Conservation (phyloP, 139 green algal genomes). For the Chlamydomonas sp. region DNA sequence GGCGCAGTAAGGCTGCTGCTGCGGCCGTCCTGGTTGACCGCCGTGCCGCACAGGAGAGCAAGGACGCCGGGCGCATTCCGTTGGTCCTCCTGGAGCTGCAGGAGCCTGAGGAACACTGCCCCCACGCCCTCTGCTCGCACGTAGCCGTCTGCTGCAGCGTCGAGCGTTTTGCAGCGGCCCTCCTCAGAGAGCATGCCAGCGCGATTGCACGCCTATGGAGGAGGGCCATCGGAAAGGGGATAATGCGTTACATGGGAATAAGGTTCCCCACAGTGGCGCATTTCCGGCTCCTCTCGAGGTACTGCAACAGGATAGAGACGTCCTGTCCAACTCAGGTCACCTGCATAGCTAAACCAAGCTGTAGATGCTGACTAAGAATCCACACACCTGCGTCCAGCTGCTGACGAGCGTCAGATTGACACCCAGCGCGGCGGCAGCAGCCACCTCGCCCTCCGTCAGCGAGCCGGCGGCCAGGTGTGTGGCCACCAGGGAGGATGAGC, state of each 20-base stretch:
- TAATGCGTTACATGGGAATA: too few species aligned
- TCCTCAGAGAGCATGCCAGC: conserved; percentile 85
- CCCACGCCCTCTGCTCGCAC: conserved; percentile 73
- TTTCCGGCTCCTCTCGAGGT: background rate
- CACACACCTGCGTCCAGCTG: conserved; percentile 65
- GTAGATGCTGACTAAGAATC: background rate
- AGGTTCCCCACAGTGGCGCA: background rate
- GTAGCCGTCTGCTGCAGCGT: conserved; percentile 89
- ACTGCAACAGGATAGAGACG: too few species aligned
- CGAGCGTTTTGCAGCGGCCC: conserved; percentile 90
- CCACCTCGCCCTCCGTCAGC: conserved; percentile 7
- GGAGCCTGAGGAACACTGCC: conserved; percentile 3
- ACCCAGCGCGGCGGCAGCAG: conserved; percentile 51
- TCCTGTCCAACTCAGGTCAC: too few species aligned
- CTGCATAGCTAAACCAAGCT: too few species aligned
- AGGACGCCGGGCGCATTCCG: conserved; percentile 1
- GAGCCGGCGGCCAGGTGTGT: conserved; percentile 56
- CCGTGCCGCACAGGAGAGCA: conserved; percentile 45
- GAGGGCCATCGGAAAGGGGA: background rate
- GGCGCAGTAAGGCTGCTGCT: conserved; percentile 89
- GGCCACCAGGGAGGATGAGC: conserved; percentile 80
- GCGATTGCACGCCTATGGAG: conserved; percentile 41
- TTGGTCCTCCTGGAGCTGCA: background rate
- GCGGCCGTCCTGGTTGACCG: conserved; percentile 88
- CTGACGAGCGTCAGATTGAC: conserved; percentile 73